Evolutionary conservation across 1,284 basidiomycete genomes (phyloP), one percentile per base, ranked within the genome.

Genomic region (Ustilago shanxiensis): DNA sequence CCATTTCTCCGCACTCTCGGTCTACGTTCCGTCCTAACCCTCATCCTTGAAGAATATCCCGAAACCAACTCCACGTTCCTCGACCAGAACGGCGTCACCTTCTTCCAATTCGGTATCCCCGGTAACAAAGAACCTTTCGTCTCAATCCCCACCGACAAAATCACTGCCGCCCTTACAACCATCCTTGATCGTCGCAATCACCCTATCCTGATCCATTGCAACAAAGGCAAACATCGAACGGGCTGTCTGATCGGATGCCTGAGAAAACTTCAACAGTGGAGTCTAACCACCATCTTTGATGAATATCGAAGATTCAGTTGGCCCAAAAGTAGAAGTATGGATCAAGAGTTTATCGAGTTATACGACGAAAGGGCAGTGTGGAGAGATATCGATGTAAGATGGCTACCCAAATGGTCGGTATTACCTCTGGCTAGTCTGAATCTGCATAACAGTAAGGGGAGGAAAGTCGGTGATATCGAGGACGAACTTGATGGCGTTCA

Each of bases 201-300:
- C 66, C 89, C 89, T 1, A 86, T 90, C 29, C 80, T 89, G 35
- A 89, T 90, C 20, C 89, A 90, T 76, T 90, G 89, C 85, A 90
- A 90, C 85, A 89, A 89, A 82, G 89, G 89, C 61, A 90, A 89
- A 86, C 89, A 90, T 68, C 87, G 89, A 1, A 90, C 89, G 0
- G 89, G 89, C 1, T 89, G 89, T 74, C 81, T 90, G 29, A 87
- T 90, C 8, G 89, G 89, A 4, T 89, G 89, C 75, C 85, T 90
- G 10, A 83, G 89, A 2, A 87, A 89, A 50, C 76, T 89, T 9
- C 89, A 89, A 74, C 86, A 87, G 16, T 89, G 89, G 89, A 88
- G 88, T 33, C 81, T 89, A 18, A 88, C 88, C 0, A 87, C 88
- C 1, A 89, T 89, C 55, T 89, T 89, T 66, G 89, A 89, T 81